phyloP scores from a whole-genome alignment of 352 stramenopile genomes.

The Pythium oligandrum region DNA sequence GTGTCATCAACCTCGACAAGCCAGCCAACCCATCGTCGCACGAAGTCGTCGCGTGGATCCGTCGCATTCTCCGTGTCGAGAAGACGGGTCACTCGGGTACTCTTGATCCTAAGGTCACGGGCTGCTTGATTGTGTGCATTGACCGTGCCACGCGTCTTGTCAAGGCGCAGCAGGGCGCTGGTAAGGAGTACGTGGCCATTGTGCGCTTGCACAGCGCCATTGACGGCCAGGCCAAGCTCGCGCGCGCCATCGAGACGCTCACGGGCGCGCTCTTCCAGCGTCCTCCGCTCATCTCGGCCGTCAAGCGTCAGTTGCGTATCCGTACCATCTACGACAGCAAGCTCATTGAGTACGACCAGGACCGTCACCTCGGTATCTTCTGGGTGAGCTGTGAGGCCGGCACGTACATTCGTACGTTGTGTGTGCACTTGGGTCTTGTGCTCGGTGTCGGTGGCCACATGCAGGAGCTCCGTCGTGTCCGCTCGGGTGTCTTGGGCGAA shows the following conservation, averaged over 20 bases:
- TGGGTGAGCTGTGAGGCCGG: constrained; percentile 97
- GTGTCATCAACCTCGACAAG: constrained; percentile 99
- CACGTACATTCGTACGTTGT: constrained; percentile 99
- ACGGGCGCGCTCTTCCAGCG: constrained; percentile 99
- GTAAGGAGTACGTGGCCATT: constrained; percentile 99
- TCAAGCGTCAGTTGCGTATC: constrained; percentile 99
- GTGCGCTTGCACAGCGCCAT: constrained; percentile 96
- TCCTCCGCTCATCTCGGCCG: constrained; percentile 98
- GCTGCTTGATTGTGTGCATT: constrained; percentile 99
- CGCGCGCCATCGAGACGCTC: constrained; percentile 97
- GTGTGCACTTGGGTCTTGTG: constrained; percentile 98
- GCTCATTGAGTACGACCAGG: constrained; percentile 98
- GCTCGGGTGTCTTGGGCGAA: constrained; percentile 95
- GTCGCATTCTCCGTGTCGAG: constrained; percentile 99
- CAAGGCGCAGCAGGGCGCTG: constrained; percentile 92
- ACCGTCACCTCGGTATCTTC: constrained; percentile 97
- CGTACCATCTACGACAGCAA: constrained; percentile 99
- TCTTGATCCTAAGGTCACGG: constrained; percentile 99
- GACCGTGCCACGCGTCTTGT: constrained; percentile 95
- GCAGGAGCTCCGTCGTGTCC: constrained; percentile 98
- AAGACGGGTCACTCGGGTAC: constrained; percentile 99
- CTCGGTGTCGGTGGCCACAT: constrained; percentile 98
- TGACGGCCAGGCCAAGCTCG: constrained; percentile 89
- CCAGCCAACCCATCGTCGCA: constrained; percentile 98
- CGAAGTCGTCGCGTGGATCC: constrained; percentile 99